These are phyloP conservation scores for Lactarius trivialis DNA, from an alignment of 768 basidiomycete species.

Conservation along the genomic window DNA sequence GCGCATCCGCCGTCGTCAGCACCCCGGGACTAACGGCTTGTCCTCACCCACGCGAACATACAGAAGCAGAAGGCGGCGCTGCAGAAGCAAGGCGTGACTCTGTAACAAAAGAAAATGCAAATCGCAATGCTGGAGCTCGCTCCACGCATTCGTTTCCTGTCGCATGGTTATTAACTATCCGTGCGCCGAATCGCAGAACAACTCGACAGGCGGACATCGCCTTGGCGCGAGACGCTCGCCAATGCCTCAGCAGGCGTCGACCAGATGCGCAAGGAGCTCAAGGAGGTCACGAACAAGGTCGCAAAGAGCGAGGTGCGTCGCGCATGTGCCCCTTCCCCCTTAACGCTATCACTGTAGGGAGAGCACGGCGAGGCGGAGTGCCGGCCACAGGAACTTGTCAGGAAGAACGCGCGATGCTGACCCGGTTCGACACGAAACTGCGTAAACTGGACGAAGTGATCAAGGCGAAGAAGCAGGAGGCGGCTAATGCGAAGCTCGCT, in stretches of 20 bases:
- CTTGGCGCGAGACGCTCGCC: constrained; percentile 7
- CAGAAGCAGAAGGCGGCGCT: constrained; percentile 72
- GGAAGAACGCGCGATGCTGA: constrained; percentile 82
- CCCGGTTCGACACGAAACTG: constrained; percentile 84
- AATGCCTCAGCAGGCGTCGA: constrained; percentile 8
- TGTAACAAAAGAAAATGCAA: constrained; percentile 87
- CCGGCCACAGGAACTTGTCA: no score
- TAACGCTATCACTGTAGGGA: constrained; percentile 33
- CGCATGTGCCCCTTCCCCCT: background rate
- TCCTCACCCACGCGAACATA: constrained; percentile 58
- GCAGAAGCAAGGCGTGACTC: constrained; percentile 70
- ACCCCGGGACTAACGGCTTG: background rate
- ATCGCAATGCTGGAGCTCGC: constrained; percentile 84
- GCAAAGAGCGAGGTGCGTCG: constrained; percentile 1
- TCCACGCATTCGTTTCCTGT: constrained; percentile 34
- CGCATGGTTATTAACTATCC: background rate
- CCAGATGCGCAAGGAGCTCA: constrained; percentile 15
- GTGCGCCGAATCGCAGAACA: constrained; percentile 65
- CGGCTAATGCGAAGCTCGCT: constrained; percentile 58
- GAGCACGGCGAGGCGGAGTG: constrained; percentile 58
- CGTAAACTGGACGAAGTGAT: constrained; percentile 76
- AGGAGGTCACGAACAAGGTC: constrained; percentile 7
- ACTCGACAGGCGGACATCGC: constrained; percentile 67
- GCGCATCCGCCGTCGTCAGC: no score
- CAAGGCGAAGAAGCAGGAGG: constrained; percentile 70